Evolutionary conservation across 2,329 filamentous ascomycete genomes (phyloP).

Genomic region (Periconia digitata): DNA sequence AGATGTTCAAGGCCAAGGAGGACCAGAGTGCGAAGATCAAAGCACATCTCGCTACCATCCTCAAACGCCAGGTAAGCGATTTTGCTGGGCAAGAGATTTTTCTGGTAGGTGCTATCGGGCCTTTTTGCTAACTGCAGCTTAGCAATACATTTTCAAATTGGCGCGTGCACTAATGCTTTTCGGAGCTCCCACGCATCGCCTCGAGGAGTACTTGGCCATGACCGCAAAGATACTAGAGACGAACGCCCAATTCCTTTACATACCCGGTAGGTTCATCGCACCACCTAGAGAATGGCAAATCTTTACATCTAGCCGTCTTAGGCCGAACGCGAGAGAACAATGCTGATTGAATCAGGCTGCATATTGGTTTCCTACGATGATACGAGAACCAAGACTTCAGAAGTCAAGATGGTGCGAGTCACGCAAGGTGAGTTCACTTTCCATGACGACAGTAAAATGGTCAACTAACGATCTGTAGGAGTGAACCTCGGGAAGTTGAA

Average conservation of each 20-base stretch:
- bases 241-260: conserved; percentile 83
- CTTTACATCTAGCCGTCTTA: not conserved
- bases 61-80: conserved; percentile 56
- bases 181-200: conserved; percentile 84
- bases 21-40: conserved; percentile 60
- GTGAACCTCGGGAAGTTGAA: conserved; percentile 65
- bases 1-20: conserved; percentile 30
- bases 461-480: not conserved
- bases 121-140: conserved; percentile 35
- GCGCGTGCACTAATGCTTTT: conserved; percentile 85
- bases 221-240: conserved; percentile 82
- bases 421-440: conserved; percentile 55
- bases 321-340: not conserved
- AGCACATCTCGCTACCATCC: conserved; percentile 65
- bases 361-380: not conserved
- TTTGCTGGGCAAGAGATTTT: too few relatives aligned
- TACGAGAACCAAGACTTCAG: conserved; percentile 55
- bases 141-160: conserved; percentile 82
- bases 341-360: not conserved
- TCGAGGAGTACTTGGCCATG: conserved; percentile 89
- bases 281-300: not conserved
- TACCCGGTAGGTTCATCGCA: conserved; percentile 60
- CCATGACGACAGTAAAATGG: not conserved
- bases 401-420: conserved; percentile 73
- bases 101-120: not conserved